phyloP scores from a whole-genome alignment of 805 yeast genomes.

The Metschnikowia borealis region DNA sequence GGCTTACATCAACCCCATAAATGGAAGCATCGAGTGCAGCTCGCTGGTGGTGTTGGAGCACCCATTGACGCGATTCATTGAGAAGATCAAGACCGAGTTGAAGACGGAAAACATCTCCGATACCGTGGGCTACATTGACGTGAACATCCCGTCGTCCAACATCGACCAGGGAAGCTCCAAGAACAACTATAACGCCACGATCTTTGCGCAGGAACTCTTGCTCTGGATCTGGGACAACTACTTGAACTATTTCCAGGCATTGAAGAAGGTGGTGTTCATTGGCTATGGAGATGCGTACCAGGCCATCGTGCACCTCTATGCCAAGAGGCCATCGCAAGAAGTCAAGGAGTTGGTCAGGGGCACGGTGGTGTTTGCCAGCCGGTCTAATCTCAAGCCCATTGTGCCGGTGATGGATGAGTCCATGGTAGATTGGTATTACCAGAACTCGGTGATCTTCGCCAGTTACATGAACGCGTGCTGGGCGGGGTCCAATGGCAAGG shows the following conservation, averaged over 20 bases:
- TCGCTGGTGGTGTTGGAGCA: conserved; percentile 75
- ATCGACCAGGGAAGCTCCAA: neutral
- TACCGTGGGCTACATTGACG: conserved; percentile 73
- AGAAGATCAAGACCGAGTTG: conserved; percentile 44
- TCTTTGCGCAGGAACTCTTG: conserved; percentile 71
- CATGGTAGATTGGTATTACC: conserved; percentile 87
- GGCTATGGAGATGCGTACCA: conserved; percentile 90
- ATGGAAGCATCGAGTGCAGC: conserved; percentile 72
- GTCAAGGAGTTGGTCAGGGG: conserved; percentile 63
- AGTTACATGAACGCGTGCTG: conserved; percentile 74
- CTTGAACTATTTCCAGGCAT: conserved; percentile 62
- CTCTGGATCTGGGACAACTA: conserved; percentile 89
- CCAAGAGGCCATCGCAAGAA: conserved; percentile 62
- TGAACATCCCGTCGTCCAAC: conserved; percentile 61
- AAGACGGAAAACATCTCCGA: conserved; percentile 17
- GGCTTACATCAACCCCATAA: conserved; percentile 77
- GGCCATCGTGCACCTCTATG: conserved; percentile 80
- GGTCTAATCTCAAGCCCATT: conserved; percentile 67
- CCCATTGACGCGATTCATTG: conserved; percentile 56
- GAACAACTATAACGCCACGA: conserved; percentile 51
- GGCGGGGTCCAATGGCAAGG: conserved; percentile 45
- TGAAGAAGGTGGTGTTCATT: conserved; percentile 68
- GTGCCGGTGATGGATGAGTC: conserved; percentile 88
- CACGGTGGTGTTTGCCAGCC: conserved; percentile 64
- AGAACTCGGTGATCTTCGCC: conserved; percentile 79